phyloP scores from a whole-genome alignment of 441 rosid species.

The Mallotus repandus region DNA sequence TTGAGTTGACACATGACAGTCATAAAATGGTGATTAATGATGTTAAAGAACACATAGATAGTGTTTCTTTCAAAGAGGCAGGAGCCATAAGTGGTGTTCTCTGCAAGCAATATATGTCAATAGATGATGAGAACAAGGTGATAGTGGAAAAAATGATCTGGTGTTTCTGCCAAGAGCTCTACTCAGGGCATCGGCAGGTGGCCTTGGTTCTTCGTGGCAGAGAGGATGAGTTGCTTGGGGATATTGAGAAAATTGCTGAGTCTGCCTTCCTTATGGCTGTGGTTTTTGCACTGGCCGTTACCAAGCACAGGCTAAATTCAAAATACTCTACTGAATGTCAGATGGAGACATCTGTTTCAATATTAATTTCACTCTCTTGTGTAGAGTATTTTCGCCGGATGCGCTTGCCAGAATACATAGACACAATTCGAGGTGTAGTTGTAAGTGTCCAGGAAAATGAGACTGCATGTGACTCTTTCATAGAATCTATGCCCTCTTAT shows the following conservation, averaged over 20 bases:
- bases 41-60: conserved; percentile 56
- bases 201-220: conserved; percentile 60
- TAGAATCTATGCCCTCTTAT: conserved; percentile 79
- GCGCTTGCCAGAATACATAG: conserved; percentile 88
- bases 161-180: conserved; percentile 73
- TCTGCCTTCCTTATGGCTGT: conserved; percentile 93
- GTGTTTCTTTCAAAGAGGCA: conserved; percentile 71
- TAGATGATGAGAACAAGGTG: conserved; percentile 54
- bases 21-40: conserved; percentile 32
- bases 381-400: conserved; percentile 79
- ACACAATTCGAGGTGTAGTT: conserved; percentile 71
- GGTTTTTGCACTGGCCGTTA: conserved; percentile 68
- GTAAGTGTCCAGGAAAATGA: conserved; percentile 73
- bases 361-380: conserved; percentile 75
- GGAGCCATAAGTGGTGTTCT: conserved; percentile 71
- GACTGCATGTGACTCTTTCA: conserved; percentile 58
- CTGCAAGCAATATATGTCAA: conserved; percentile 69
- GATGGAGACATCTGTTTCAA: conserved; percentile 64
- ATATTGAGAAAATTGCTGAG: conserved; percentile 79
- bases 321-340: conserved; percentile 48
- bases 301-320: conserved; percentile 57
- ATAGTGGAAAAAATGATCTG: conserved; percentile 69
- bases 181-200: conserved; percentile 62
- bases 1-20: conserved; percentile 27
- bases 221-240: conserved; percentile 51